Base-by-base conservation (phyloP, 352 stramenopile genomes). In the Globisporangium spiculum region DNA sequence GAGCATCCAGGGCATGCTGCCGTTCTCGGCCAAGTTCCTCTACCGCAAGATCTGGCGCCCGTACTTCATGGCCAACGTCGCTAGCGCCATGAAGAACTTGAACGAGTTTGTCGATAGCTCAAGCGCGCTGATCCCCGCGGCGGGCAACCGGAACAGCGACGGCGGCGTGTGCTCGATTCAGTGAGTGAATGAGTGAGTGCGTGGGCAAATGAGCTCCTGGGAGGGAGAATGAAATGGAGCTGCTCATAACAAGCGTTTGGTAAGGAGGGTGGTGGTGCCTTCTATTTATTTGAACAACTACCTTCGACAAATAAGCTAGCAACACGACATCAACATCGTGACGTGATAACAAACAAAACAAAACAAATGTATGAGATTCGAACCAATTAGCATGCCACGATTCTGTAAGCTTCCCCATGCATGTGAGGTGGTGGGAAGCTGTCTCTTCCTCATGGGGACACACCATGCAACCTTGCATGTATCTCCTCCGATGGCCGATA, bases 41-140 rank as follows among this genome's bases (percentile, higher is more conserved):
- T 93, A 95, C 68, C 84, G 86, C 66, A 91, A 92, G 73, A 76
- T 95, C 62, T 95, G 87, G 85, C 82, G 80, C 22, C 87, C 84
- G 8, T 94, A 91, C 72, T 94, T 93, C 66, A 86, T 89, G 73
- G 84, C 62, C 69, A 91, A 94, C 63, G 80, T 94, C 32, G 84
- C 83, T 1, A 77, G 88, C 34, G 81, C 83, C 2, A 93, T 94
- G 83, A 90, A 90, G 55, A 90, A 89, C 72, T 67, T 94, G 26
- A 85, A 91, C 72, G 81, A 93, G 71, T 91, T 91, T 65, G 83
- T 77, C 8, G 72, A 75, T 54, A 59, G 22, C 22, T 36, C 67
- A 22, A 53, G 67, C 36, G 56, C 9, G 9, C 48, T 66, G 5
- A 59, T 48, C 26, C n/a, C 54, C 6, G 27, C 52, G 10, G n/a